Conservation (phyloP, 306 rosid species). For the Urtica urens region DNA sequence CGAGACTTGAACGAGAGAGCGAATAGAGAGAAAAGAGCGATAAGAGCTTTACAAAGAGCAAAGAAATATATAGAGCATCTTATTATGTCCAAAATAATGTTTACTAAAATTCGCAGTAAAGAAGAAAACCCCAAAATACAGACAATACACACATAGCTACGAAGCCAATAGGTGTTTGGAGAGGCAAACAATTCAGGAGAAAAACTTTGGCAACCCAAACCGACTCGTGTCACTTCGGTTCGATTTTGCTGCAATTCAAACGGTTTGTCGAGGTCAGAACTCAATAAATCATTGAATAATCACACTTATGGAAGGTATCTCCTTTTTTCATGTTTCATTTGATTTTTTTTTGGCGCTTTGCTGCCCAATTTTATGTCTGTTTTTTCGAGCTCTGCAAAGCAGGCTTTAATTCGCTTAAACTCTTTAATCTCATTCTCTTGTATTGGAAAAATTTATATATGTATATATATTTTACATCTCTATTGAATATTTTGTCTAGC, state of each 20-base stretch:
- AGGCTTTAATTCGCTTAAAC: slow-evolving; percentile 21
- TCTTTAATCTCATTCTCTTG: slow-evolving; percentile 46
- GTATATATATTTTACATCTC: too few relatives aligned
- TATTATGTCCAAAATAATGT: slow-evolving; percentile 5
- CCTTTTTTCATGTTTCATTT: too few relatives aligned
- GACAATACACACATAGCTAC: slow-evolving; percentile 2
- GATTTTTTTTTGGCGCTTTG: slow-evolving; percentile 31
- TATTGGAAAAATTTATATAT: too few relatives aligned
- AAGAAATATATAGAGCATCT: slow-evolving; percentile 14
- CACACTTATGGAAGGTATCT: slow-evolving; percentile 3
- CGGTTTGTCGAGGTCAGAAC: slow-evolving; percentile 49
- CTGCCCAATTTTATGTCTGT: slow-evolving; percentile 18
- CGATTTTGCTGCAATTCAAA: slow-evolving; percentile 56
- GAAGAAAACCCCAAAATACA: neutral
- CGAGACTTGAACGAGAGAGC: slow-evolving; percentile 2
- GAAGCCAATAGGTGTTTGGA: slow-evolving; percentile 28
- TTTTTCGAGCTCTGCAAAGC: slow-evolving; percentile 12
- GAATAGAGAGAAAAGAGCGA: slow-evolving; percentile 18
- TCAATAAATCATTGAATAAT: slow-evolving; percentile 34
- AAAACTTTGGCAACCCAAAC: slow-evolving; percentile 44
- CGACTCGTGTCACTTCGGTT: slow-evolving; percentile 20
- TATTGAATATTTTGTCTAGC: too few relatives aligned
- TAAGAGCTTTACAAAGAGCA: slow-evolving; percentile 29
- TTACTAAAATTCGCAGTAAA: neutral
- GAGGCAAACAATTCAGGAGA: too few relatives aligned